phyloP scores from a whole-genome alignment of 1,284 basidiomycete species.

The Fomitopsis palustris region DNA sequence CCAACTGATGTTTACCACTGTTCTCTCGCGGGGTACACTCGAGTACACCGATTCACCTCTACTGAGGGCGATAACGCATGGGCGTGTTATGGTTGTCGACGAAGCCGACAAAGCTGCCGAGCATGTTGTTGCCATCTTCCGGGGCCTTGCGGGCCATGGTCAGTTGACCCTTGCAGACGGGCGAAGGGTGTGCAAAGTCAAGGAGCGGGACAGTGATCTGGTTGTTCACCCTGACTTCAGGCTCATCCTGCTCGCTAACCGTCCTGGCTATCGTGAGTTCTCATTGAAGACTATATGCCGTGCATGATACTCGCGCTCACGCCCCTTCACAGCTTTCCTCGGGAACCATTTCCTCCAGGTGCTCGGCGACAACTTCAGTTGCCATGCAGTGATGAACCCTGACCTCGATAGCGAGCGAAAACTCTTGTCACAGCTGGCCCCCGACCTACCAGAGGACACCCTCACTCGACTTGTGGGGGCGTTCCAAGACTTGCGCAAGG shows the following conservation, averaged over 20 bases:
- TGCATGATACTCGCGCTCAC: too few species aligned
- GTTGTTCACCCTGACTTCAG: constrained; percentile 60
- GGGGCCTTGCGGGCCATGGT: constrained; percentile 59
- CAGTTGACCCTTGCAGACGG: constrained; percentile 63
- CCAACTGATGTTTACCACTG: constrained; percentile 65
- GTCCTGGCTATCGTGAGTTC: constrained; percentile 74
- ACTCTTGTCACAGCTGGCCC: constrained; percentile 57
- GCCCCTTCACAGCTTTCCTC: constrained; percentile 47
- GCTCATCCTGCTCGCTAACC: constrained; percentile 59
- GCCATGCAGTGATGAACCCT: constrained; percentile 62
- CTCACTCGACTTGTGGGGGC: constrained; percentile 54
- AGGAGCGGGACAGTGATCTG: constrained; percentile 50
- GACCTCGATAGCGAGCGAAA: constrained; percentile 58
- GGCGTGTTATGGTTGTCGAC: constrained; percentile 61
- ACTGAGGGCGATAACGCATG: constrained; percentile 54
- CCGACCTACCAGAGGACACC: constrained; percentile 50
- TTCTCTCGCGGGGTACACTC: constrained; percentile 52
- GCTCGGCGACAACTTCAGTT: constrained; percentile 63
- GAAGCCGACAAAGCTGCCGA: constrained; percentile 71
- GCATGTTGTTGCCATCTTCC: constrained; percentile 67
- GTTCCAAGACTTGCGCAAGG: constrained; percentile 58
- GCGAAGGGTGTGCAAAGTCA: constrained; percentile 44
- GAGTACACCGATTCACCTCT: constrained; percentile 62
- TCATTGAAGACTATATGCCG: too few species aligned
- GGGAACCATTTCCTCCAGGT: constrained; percentile 71